These are phyloP conservation scores for Sphenostylis stenocarpa DNA, from an alignment of 306 rosid genomes.

Conservation along the genomic window DNA sequence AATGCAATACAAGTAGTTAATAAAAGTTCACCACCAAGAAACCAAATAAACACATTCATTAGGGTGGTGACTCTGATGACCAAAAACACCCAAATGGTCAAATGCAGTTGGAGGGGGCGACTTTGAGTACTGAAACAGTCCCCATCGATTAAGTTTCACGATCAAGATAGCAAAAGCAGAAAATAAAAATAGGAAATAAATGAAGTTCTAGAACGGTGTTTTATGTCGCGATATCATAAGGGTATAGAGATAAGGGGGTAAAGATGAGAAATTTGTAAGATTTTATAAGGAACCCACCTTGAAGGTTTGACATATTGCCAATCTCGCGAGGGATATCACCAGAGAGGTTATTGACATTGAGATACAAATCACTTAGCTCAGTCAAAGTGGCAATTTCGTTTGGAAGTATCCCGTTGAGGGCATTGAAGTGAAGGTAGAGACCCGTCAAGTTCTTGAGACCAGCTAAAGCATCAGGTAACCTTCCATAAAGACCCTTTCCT, in stretches of 20 bases:
- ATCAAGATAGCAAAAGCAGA: neutral
- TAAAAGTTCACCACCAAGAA: neutral
- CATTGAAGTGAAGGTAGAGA: slow-evolving; percentile 79
- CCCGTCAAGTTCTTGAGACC: slow-evolving; percentile 72
- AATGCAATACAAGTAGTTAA: neutral
- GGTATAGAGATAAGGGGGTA: too few species aligned
- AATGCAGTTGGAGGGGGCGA: too few species aligned
- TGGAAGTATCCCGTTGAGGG: slow-evolving; percentile 69
- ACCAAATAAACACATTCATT: neutral
- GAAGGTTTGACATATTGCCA: slow-evolving; percentile 69
- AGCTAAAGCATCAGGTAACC: slow-evolving; percentile 65
- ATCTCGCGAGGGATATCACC: slow-evolving; percentile 70
- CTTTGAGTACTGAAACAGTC: neutral
- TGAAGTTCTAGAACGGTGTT: too few species aligned
- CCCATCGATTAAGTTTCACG: neutral
- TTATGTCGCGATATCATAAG: too few species aligned
- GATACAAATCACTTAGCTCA: slow-evolving; percentile 72
- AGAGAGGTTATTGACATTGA: slow-evolving; percentile 67
- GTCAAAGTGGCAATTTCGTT: slow-evolving; percentile 58
- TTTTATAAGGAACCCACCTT: slow-evolving; percentile 51
- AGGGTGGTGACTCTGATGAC: neutral
- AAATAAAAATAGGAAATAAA: too few species aligned
- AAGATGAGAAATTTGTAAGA: neutral
- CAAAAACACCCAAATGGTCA: neutral
- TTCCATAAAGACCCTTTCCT: slow-evolving; percentile 80